These are phyloP conservation scores for Dinochytrium kinnereticum DNA, from an alignment of 371 early-diverging fungal species.

Conservation along the genomic window DNA sequence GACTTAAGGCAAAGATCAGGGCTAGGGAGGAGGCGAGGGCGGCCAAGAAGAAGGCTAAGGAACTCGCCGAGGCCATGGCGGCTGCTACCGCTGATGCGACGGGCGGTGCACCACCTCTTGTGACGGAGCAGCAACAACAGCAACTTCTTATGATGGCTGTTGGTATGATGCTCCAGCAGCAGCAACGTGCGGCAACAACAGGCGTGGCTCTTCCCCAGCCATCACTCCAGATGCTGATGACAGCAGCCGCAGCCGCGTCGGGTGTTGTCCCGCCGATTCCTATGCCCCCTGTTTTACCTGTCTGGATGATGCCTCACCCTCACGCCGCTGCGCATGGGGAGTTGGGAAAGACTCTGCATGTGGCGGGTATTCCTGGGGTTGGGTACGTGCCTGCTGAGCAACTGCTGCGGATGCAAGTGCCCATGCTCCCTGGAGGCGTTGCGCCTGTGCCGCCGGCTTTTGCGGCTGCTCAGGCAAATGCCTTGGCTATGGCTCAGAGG, in stretches of 20 bases:
- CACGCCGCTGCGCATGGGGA: neutral
- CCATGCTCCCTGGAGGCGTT: constrained; percentile 26
- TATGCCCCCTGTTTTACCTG: constrained; percentile 21
- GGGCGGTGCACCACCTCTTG: neutral
- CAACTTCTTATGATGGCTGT: constrained; percentile 3
- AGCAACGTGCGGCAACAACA: neutral
- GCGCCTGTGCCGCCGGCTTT: neutral
- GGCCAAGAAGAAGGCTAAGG: neutral
- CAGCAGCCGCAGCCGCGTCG: constrained; percentile 10
- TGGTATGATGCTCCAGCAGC: constrained; percentile 13
- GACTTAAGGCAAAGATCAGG: neutral
- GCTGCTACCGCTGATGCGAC: neutral
- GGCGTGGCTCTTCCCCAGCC: constrained; percentile 6
- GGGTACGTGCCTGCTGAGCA: constrained; percentile 34
- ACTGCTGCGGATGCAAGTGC: constrained; percentile 25
- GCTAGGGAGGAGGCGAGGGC: neutral
- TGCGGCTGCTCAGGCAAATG: neutral
- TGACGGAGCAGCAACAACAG: neutral
- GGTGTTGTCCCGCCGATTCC: constrained; percentile 25
- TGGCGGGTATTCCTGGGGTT: constrained; percentile 28
- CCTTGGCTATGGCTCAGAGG: neutral
- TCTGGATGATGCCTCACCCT: constrained; percentile 13
- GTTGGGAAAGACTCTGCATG: constrained; percentile 11
- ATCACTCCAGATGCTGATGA: constrained; percentile 10
- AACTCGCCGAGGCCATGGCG: constrained; percentile 6